Evolutionary conservation across 202 grass and related monocot species (phyloP).

Genomic region (Setaria viridis): DNA sequence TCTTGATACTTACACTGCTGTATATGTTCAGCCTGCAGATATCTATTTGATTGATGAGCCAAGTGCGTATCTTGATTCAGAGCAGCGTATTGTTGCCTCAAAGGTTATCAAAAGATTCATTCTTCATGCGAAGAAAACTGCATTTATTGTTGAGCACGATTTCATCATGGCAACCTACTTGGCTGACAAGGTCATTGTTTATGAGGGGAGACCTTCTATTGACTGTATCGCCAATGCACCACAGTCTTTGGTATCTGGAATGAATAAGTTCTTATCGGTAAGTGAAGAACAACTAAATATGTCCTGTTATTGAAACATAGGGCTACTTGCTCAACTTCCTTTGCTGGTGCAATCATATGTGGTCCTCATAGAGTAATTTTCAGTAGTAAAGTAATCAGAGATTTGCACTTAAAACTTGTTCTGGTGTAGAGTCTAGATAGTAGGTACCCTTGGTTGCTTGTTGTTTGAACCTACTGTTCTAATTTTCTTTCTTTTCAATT

Average conservation of each 20-base stretch:
- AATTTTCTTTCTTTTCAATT: slow-evolving; percentile 19
- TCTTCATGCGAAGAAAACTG: slow-evolving; percentile 97
- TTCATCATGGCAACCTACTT: slow-evolving; percentile 98
- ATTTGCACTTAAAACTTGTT: neutral
- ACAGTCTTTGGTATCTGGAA: slow-evolving; percentile 93
- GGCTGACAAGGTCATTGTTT: slow-evolving; percentile 98
- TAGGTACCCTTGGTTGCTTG: neutral
- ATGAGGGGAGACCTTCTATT: slow-evolving; percentile 87
- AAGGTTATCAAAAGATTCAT: slow-evolving; percentile 99
- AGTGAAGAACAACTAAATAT: slow-evolving; percentile 41
- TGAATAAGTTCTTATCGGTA: slow-evolving; percentile 96
- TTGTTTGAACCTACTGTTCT: neutral
- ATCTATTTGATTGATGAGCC: slow-evolving; percentile 99
- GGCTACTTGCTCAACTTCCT: neutral
- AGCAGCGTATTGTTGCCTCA: slow-evolving; percentile 94
- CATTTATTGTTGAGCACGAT: slow-evolving; percentile 93
- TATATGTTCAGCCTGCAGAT: slow-evolving; percentile 84
- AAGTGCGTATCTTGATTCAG: slow-evolving; percentile 98
- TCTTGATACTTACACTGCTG: slow-evolving; percentile 36
- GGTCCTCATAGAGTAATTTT: slow-evolving; percentile 25
- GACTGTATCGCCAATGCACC: slow-evolving; percentile 87
- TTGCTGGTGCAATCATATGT: neutral
- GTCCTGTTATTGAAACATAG: neutral
- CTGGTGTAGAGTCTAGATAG: neutral
- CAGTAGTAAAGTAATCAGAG: slow-evolving; percentile 1